phyloP scores from a whole-genome alignment of 116 monocot genomes.

The Phalaenopsis hybrid region DNA sequence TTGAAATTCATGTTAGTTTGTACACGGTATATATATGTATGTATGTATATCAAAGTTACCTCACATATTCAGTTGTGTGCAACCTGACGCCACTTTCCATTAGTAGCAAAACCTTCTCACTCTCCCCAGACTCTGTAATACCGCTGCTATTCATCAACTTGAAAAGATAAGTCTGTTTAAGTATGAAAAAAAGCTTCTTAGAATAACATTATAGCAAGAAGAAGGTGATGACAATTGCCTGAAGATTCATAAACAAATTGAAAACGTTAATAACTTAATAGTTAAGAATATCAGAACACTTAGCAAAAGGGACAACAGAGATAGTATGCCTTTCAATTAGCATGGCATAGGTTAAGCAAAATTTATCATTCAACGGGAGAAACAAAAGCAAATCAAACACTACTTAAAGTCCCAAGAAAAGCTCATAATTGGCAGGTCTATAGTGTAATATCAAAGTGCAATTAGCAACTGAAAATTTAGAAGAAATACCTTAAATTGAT shows the following conservation, averaged over 20 bases:
- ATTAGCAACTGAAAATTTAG: neutral
- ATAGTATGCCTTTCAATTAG: neutral
- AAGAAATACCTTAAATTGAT: too few relatives aligned
- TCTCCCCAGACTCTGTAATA: conserved; percentile 92
- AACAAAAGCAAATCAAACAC: too few relatives aligned
- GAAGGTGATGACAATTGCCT: neutral
- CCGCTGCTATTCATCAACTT: conserved; percentile 99
- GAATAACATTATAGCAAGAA: neutral
- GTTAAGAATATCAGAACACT: neutral
- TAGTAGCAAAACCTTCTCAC: conserved; percentile 89
- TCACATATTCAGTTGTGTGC: conserved; percentile 86
- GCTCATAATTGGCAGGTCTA: too few relatives aligned
- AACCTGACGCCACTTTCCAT: conserved; percentile 97
- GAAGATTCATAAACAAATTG: neutral
- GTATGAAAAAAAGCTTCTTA: neutral
- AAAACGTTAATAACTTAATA: neutral
- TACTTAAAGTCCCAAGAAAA: too few relatives aligned
- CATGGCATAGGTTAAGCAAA: too few relatives aligned
- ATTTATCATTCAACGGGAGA: too few relatives aligned
- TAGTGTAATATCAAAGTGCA: neutral
- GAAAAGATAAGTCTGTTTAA: conserved; percentile 80
- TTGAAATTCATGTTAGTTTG: neutral
- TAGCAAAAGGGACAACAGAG: neutral
- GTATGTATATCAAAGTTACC: conserved; percentile 30
- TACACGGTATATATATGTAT: neutral